Evolutionary conservation across 768 basidiomycete genomes (phyloP), one percentile per base, ranked within the genome.

Genomic region (Artomyces pyxidatus): DNA sequence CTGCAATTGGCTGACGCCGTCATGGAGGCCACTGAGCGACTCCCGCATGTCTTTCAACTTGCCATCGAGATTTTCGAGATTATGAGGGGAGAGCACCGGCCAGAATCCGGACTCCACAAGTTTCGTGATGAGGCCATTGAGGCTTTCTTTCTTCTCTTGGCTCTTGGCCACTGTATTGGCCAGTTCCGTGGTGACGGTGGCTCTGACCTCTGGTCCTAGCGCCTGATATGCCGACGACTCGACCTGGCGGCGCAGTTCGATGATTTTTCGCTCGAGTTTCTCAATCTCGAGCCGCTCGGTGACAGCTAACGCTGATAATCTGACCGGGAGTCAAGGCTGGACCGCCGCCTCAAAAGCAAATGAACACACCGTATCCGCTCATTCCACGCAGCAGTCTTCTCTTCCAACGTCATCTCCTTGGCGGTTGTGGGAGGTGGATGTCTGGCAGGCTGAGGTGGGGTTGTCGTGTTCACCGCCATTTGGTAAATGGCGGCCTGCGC

Each of bases 341-440:
- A 7, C 26, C 56, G n/a, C 49, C 37, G 38, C 26, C 11, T n/a
- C 42, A 3, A 17, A 22, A 10, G 30, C n/a, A 21, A 17, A 27
- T 41, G 32, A 55, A n/a, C 72, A 39, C 53, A 73, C 72, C 66
- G 65, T 29, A 74, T 61, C 23, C 72, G 70, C 30, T 67, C 63
- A 29, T 65, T 59, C 72, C 72, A 73, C 37, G 64, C 56, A 22
- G 49, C 54, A n/a, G 61, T 61, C 41, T 66, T 70, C 43, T 73
- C 69, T 3, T 67, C 68, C 19, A 60, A 28, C n/a, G 69, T 59
- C 17, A 63, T 35, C 10, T 57, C 61, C 42, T 61, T 63, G 25
- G 32, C 49, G 9, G 47, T 48, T 21, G 27, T 14, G 21, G 45
- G 25, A 1, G 43, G 40, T 16, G 21, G 12, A 19, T 16, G 27